A percentile compares a stretch with the other conserved stretches of the same genome.
phyloP scores from a whole-genome alignment of 225 moss, liverwort and hornwort genomes.

The Antitrichia curtipendula region DNA sequence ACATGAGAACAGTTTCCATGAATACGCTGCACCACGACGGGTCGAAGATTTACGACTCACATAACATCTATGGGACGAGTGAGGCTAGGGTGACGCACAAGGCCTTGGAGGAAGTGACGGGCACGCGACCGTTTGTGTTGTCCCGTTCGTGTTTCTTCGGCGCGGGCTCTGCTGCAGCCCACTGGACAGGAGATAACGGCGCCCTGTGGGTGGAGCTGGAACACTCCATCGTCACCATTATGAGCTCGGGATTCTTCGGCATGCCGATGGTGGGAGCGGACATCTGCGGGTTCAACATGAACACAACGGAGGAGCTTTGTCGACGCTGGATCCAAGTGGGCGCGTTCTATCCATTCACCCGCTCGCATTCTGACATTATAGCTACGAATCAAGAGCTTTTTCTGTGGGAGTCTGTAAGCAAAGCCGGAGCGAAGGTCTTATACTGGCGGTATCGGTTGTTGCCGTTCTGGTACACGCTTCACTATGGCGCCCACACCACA shows the following conservation, averaged over 20 bases:
- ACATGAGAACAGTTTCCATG: constrained; percentile 19
- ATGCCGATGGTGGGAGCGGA: constrained; percentile 82
- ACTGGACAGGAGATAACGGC: constrained; percentile 74
- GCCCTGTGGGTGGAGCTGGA: constrained; percentile 46
- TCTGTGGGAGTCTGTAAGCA: constrained; percentile 52
- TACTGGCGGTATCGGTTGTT: constrained; percentile 52
- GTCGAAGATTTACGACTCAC: constrained; percentile 45
- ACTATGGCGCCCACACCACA: constrained; percentile 38
- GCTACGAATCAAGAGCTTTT: constrained; percentile 53
- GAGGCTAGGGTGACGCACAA: constrained; percentile 29
- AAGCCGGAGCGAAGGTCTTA: constrained; percentile 18
- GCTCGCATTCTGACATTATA: constrained; percentile 33
- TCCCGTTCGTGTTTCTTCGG: constrained; percentile 59
- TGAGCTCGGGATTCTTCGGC: constrained; percentile 61
- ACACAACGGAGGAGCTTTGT: constrained; percentile 61
- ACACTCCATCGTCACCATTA: constrained; percentile 31
- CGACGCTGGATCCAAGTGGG: constrained; percentile 64
- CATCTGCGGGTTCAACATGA: constrained; percentile 56
- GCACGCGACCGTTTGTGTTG: constrained; percentile 54
- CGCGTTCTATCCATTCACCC: constrained; percentile 67
- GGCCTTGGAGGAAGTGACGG: constrained; percentile 10
- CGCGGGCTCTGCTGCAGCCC: constrained; percentile 43
- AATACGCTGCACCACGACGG: constrained; percentile 40
- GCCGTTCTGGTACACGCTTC: constrained; percentile 67
- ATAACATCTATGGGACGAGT: constrained; percentile 62